Percentiles rank a stretch among this genome's conserved stretches.
Evolutionary conservation across 2,329 filamentous ascomycete genomes (phyloP).

Genomic region (Nothopassalora personata): DNA sequence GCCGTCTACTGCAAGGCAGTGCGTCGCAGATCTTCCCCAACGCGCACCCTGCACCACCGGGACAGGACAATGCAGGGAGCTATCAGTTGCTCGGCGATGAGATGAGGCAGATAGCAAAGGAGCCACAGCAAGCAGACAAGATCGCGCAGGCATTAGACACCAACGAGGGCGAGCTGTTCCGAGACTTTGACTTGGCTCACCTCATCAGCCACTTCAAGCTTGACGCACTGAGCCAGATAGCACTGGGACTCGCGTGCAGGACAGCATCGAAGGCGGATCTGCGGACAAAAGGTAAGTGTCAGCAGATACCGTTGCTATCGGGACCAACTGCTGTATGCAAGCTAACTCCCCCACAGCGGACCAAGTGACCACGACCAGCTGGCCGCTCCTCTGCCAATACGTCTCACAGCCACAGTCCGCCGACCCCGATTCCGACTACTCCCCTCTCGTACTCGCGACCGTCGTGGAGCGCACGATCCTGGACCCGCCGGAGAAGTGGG

Average conservation of each 20-base stretch:
- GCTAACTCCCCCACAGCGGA: conserved; percentile 57
- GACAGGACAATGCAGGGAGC: conserved; percentile 63
- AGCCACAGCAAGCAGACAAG: conserved; percentile 76
- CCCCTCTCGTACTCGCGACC: conserved; percentile 65
- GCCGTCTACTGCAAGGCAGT: conserved; percentile 86
- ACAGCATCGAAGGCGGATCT: conserved; percentile 73
- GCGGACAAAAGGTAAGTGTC: conserved; percentile 70
- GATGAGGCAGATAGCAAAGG: conserved; percentile 77
- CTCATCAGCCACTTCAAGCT: conserved; percentile 96
- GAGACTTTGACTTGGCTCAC: conserved; percentile 90
- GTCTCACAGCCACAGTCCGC: conserved; percentile 49
- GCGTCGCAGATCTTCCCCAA: conserved; percentile 85
- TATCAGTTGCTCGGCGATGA: conserved; percentile 78
- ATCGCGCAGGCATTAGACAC: conserved; percentile 92
- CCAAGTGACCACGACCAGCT: conserved; percentile 78
- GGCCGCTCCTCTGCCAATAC: conserved; percentile 69
- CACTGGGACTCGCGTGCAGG: conserved; percentile 85
- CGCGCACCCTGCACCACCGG: conserved; percentile 55
- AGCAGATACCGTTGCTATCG: neutral
- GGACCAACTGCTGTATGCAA: neutral
- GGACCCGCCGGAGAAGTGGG: conserved; percentile 80
- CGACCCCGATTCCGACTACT: conserved; percentile 61
- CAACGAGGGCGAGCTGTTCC: conserved; percentile 85
- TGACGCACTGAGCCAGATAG: conserved; percentile 79
- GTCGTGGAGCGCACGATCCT: conserved; percentile 83